Conservation (phyloP, 1,284 basidiomycete species). For the Vanrija pseudolonga region DNA sequence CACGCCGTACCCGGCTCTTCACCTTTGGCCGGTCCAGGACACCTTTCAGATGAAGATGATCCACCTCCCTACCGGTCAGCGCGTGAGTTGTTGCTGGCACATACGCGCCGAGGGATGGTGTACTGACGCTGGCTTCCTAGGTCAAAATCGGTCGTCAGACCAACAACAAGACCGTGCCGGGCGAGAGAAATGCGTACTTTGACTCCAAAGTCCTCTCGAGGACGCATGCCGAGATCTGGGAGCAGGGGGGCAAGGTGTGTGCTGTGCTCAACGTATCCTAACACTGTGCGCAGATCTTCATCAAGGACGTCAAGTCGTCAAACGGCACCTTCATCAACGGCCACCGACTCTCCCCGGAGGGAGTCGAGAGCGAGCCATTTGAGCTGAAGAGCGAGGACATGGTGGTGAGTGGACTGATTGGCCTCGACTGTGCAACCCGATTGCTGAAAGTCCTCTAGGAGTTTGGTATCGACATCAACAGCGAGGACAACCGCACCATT, state of each 20-base stretch:
- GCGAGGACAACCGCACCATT: constrained; percentile 97
- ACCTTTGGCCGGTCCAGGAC: constrained; percentile 93
- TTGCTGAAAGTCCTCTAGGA: constrained; percentile 57
- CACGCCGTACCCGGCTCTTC: constrained; percentile 57
- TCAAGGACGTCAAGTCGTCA: constrained; percentile 97
- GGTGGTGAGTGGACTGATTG: constrained; percentile 57
- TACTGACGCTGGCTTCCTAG: constrained; percentile 15
- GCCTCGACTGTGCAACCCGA: not conserved
- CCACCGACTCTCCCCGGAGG: constrained; percentile 84
- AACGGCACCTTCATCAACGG: constrained; percentile 99
- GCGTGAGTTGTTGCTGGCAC: constrained; percentile 19
- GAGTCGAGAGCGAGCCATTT: constrained; percentile 86
- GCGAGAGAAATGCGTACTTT: constrained; percentile 93
- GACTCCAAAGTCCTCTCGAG: constrained; percentile 94
- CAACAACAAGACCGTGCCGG: constrained; percentile 91
- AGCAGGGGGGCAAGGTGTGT: constrained; percentile 75
- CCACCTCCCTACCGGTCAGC: constrained; percentile 60
- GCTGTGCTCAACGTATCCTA: not conserved
- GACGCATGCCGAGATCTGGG: constrained; percentile 98
- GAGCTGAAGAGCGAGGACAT: constrained; percentile 94
- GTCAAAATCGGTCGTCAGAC: constrained; percentile 97
- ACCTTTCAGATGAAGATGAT: constrained; percentile 96
- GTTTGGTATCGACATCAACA: constrained; percentile 98
- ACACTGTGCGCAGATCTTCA: constrained; percentile 67
- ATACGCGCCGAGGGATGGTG: not conserved